phyloP scores from a whole-genome alignment of 768 basidiomycete genomes.

The Steccherinum ochraceum region DNA sequence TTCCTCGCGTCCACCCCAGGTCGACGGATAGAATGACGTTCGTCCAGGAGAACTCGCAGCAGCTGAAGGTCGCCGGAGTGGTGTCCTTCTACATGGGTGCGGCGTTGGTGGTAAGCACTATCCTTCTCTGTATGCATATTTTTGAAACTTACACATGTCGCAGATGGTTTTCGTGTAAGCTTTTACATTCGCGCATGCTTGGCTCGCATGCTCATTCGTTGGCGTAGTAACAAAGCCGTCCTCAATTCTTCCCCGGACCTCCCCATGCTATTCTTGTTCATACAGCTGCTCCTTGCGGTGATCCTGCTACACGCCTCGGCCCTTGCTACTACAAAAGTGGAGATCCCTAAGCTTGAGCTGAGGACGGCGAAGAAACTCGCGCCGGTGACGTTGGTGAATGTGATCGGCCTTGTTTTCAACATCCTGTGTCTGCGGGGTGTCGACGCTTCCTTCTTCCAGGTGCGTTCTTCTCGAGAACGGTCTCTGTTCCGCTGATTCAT shows the following conservation, averaged over 20 bases:
- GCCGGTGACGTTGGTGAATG: constrained; percentile 62
- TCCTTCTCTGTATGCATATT: constrained; percentile 3
- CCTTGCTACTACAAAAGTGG: constrained; percentile 39
- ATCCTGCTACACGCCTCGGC: constrained; percentile 53
- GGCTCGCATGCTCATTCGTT: background rate
- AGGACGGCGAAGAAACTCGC: constrained; percentile 49
- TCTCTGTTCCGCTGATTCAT: background rate
- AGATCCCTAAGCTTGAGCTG: constrained; percentile 51
- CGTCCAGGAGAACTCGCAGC: constrained; percentile 23
- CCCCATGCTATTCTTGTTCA: constrained; percentile 60
- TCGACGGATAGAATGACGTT: no score
- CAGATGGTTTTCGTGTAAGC: constrained; percentile 48
- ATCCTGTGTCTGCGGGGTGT: constrained; percentile 73
- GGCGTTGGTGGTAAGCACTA: constrained; percentile 57
- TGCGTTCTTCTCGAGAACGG: constrained; percentile 17
- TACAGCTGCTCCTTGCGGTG: constrained; percentile 67
- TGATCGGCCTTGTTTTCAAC: constrained; percentile 74
- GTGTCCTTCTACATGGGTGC: constrained; percentile 75
- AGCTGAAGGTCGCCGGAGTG: constrained; percentile 58
- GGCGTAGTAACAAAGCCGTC: constrained; percentile 66
- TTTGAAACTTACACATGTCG: constrained; percentile 7
- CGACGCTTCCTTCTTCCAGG: constrained; percentile 80
- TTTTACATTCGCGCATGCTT: background rate
- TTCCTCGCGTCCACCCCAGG: no score
- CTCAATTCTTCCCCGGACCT: constrained; percentile 59